These are phyloP conservation scores for Paramecium primaurelia DNA, from an alignment of 73 alveolate species.

Conservation along the genomic window DNA sequence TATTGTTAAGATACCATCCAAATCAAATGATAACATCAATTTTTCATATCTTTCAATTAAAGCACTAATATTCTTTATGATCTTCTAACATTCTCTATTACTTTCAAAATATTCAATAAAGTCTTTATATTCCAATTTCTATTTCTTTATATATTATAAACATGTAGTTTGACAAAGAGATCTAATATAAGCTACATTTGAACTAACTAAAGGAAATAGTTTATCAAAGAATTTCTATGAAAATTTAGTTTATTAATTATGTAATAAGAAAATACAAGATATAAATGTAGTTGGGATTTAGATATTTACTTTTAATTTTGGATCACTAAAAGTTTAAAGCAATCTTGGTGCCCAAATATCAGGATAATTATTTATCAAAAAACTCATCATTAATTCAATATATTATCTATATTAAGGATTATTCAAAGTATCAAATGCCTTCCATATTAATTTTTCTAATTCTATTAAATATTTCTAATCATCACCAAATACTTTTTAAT, in stretches of 20 bases:
- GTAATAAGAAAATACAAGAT: background rate
- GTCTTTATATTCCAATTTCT: constrained; percentile 19
- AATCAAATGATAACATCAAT: constrained; percentile 36
- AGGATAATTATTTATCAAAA: background rate
- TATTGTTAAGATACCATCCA: constrained; percentile 36
- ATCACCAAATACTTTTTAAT: background rate
- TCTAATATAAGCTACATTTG: constrained; percentile 41
- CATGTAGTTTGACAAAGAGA: constrained; percentile 2
- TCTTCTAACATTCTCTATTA: constrained; percentile 49
- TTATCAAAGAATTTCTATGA: background rate
- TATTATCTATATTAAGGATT: constrained; percentile 37
- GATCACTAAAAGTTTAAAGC: constrained; percentile 16
- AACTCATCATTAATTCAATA: constrained; percentile 24
- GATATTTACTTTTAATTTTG: background rate
- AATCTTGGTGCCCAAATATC: constrained; percentile 47
- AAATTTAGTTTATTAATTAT: background rate
- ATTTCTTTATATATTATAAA: background rate
- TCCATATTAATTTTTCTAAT: constrained; percentile 15
- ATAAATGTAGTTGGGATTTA: constrained; percentile 22
- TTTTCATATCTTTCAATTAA: constrained; percentile 47
- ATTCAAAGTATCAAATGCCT: background rate
- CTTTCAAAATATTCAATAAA: constrained; percentile 22
- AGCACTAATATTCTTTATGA: constrained; percentile 41
- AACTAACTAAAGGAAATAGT: background rate
- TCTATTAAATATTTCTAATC: background rate